phyloP scores from a whole-genome alignment of 2,329 filamentous ascomycete genomes.

The Talaromyces funiculosus region DNA sequence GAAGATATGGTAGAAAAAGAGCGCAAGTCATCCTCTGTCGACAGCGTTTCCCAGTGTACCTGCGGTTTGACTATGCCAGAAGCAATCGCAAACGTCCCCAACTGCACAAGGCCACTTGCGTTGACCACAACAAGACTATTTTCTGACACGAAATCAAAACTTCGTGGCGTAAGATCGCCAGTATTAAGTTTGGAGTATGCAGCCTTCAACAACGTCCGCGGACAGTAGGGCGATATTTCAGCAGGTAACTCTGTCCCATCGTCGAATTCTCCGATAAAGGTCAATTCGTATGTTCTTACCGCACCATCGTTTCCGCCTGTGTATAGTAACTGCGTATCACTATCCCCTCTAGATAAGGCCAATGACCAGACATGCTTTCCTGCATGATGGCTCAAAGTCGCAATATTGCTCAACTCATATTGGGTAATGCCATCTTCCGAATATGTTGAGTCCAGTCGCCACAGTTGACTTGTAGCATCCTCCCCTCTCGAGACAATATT shows the following conservation, averaged over 20 bases:
- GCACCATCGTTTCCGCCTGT: conserved; percentile 83
- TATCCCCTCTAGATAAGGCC: conserved; percentile 32
- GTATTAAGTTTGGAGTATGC: conserved; percentile 14
- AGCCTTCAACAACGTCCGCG: conserved; percentile 14
- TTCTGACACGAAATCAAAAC: conserved; percentile 31
- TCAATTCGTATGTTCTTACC: conserved; percentile 36
- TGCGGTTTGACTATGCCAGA: conserved; percentile 9
- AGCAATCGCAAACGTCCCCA: conserved; percentile 21
- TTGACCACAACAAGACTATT: conserved; percentile 30
- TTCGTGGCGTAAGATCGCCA: conserved; percentile 20
- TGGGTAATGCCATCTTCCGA: conserved; percentile 9
- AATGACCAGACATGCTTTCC: conserved; percentile 92
- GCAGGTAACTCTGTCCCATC: background rate
- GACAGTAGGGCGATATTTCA: conserved; percentile 13
- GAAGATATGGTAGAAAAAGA: conserved; percentile 28
- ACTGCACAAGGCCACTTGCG: conserved; percentile 25
- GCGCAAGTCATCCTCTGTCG: conserved; percentile 24
- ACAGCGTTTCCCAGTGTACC: conserved; percentile 24
- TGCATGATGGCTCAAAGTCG: conserved; percentile 60
- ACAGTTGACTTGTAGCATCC: conserved; percentile 70
- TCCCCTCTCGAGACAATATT: conserved; percentile 75
- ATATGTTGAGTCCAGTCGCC: conserved; percentile 47
- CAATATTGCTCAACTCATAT: conserved; percentile 37
- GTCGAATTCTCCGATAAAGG: background rate
- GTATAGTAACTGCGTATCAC: conserved; percentile 45